Evolutionary conservation across 306 rosid genomes (phyloP).

Genomic region (Cucumis cinereus): DNA sequence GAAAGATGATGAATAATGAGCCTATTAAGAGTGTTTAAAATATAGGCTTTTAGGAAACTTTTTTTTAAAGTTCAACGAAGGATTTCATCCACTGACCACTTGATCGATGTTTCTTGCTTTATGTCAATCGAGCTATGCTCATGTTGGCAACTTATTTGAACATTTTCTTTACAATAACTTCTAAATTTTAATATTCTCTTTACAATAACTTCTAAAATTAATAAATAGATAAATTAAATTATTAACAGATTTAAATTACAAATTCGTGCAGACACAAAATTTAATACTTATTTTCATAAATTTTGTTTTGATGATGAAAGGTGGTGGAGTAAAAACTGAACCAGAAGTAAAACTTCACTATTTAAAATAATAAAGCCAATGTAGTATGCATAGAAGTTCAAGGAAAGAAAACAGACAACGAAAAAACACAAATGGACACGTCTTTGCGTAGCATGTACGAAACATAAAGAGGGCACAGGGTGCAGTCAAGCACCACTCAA

Average conservation of each 20-base stretch:
- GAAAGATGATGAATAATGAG: neutral
- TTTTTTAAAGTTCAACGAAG: too few relatives aligned
- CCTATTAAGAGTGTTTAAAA: neutral
- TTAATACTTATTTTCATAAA: neutral
- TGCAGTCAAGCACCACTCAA: neutral
- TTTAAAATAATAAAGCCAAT: neutral
- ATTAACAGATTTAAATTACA: neutral
- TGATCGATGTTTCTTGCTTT: too few relatives aligned
- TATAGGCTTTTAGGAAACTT: neutral
- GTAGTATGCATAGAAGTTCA: neutral
- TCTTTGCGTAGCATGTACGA: neutral
- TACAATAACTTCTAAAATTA: too few relatives aligned
- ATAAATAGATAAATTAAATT: too few relatives aligned
- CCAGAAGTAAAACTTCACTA: neutral
- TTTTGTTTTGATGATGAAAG: neutral
- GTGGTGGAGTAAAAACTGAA: neutral
- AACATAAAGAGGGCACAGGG: neutral
- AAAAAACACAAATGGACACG: neutral
- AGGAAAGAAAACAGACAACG: neutral
- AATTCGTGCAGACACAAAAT: neutral
- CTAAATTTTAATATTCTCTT: too few relatives aligned
- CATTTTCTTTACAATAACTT: neutral
- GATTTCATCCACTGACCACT: too few relatives aligned
- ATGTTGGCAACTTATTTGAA: neutral
- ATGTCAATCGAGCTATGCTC: too few relatives aligned